Conservation (phyloP, 768 basidiomycete genomes). For the Amanita phalloides region DNA sequence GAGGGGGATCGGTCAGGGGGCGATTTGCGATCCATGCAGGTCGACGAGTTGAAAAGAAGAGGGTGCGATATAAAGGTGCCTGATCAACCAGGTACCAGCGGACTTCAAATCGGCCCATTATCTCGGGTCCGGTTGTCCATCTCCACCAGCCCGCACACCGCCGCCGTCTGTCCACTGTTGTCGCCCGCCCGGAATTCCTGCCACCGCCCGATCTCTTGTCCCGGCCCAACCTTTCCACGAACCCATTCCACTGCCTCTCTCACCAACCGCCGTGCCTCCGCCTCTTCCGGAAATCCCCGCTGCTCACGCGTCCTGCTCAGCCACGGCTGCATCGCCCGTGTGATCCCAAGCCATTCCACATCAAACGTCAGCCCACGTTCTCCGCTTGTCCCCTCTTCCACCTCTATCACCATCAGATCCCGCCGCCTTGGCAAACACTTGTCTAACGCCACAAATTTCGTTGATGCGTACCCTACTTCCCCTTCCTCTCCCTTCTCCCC, state of each 20-base stretch:
- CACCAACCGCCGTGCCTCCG: conserved; percentile 42
- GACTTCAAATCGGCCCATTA: conserved; percentile 5
- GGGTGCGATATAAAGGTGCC: conserved; percentile 14
- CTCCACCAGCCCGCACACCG: conserved; percentile 72
- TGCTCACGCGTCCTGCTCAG: conserved; percentile 47
- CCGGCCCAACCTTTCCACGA: conserved; percentile 21
- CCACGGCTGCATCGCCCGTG: conserved; percentile 74
- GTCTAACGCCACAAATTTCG: conserved; percentile 82
- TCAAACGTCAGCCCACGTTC: conserved; percentile 56
- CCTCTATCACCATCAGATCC: conserved; percentile 69
- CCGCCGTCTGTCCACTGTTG: conserved; percentile 82
- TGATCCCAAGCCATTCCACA: conserved; percentile 90
- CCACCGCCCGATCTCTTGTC: conserved; percentile 36
- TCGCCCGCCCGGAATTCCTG: conserved; percentile 68
- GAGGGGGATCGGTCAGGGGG: conserved; percentile 20
- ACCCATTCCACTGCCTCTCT: conserved; percentile 61
- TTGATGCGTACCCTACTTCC: conserved; percentile 31
- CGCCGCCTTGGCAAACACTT: conserved; percentile 73
- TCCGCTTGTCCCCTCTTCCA: background rate
- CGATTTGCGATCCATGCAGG: conserved; percentile 20
- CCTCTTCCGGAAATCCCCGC: conserved; percentile 47
- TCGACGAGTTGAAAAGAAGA: conserved; percentile 10
- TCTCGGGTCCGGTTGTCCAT: conserved; percentile 42
- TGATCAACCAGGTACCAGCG: conserved; percentile 13
- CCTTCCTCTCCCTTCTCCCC: conserved; percentile 22